Conservation (phyloP, 768 basidiomycete genomes). For the Gautieria morchelliformis region DNA sequence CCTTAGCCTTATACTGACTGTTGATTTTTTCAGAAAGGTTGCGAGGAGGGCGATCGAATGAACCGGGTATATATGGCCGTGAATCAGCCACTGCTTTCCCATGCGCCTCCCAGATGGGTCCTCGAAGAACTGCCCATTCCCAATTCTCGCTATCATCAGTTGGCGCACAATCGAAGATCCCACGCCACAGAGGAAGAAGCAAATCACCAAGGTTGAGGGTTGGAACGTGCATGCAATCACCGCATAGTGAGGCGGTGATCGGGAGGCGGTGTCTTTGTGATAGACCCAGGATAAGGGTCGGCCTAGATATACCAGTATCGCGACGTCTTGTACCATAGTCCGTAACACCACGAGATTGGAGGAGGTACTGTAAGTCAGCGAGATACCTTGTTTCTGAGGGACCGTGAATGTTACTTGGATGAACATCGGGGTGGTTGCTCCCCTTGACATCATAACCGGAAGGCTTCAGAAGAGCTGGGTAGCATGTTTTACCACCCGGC, state of each 20-base stretch:
- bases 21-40: constrained; percentile 32
- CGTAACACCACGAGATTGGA: neutral
- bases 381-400: neutral
- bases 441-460: constrained; percentile 15
- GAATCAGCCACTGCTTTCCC: constrained; percentile 23
- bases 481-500: constrained; percentile 22
- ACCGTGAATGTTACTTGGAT: neutral
- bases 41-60: constrained; percentile 31
- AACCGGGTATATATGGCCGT: constrained; percentile 27
- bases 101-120: constrained; percentile 26
- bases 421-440: constrained; percentile 17
- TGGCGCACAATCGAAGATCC: constrained; percentile 15
- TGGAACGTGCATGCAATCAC: constrained; percentile 31
- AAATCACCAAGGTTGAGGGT: constrained; percentile 30
- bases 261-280: neutral
- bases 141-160: constrained; percentile 19
- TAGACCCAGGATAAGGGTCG: too few relatives aligned
- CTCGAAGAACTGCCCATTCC: constrained; percentile 23
- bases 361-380: neutral
- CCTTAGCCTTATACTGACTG: constrained; percentile 21
- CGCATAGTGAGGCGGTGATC: constrained; percentile 9
- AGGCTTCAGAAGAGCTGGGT: constrained; percentile 23
- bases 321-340: constrained; percentile 13
- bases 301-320: constrained; percentile 28
- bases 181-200: constrained; percentile 24